phyloP scores from a whole-genome alignment of 129 eudicot genomes.

The Centaurea solstitialis region DNA sequence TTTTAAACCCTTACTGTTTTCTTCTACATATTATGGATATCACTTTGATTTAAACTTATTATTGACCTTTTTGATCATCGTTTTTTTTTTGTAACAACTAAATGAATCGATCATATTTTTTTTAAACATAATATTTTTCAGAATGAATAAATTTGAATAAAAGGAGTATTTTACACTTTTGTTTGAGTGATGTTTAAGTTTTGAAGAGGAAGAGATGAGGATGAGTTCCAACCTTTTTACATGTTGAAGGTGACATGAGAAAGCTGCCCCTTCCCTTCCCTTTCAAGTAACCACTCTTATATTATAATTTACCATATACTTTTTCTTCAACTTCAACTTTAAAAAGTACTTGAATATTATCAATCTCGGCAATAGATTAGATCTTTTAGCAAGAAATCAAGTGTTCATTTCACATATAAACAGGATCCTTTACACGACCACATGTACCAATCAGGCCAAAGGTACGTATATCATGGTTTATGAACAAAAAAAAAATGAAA shows the following conservation, averaged over 20 bases:
- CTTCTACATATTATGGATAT: too few species aligned
- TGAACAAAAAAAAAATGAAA: not conserved
- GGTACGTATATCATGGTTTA: not conserved
- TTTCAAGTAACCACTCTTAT: slow-evolving; percentile 19
- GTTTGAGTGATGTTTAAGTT: slow-evolving; percentile 13
- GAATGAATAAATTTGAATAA: not conserved
- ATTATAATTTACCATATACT: not conserved
- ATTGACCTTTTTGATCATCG: not conserved
- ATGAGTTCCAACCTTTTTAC: slow-evolving; percentile 22
- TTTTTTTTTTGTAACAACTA: not conserved
- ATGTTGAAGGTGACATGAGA: slow-evolving; percentile 13
- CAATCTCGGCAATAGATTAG: not conserved
- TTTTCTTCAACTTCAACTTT: not conserved
- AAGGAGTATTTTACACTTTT: not conserved
- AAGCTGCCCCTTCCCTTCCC: slow-evolving; percentile 24
- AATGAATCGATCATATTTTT: not conserved
- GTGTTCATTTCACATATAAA: not conserved
- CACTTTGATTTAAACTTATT: not conserved
- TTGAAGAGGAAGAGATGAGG: not conserved
- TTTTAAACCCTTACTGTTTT: not conserved
- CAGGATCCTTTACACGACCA: not conserved
- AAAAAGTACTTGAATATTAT: too few species aligned
- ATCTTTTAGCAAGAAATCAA: too few species aligned
- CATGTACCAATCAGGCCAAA: not conserved
- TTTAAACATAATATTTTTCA: not conserved